A percentile compares a stretch with the other conserved stretches of the same genome.
phyloP scores from a whole-genome alignment of 31 red algal species.

The Odonthalia washingtoniensis region DNA sequence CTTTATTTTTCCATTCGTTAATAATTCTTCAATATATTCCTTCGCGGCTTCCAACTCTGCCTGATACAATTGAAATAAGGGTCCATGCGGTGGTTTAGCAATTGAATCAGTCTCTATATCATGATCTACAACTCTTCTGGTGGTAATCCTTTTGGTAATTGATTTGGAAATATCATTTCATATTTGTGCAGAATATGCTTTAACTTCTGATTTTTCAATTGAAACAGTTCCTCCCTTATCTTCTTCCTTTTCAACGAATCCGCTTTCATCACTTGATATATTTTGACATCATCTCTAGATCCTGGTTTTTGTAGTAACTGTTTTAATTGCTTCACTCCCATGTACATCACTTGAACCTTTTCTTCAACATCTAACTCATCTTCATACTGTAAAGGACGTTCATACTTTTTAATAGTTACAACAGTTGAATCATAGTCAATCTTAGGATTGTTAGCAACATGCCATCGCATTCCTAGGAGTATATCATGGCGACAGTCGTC shows the following conservation, averaged over 20 bases:
- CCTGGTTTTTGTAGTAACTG: neutral
- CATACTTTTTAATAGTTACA: neutral
- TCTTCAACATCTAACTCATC: neutral
- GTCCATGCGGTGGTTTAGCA: conserved; percentile 1
- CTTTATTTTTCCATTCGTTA: neutral
- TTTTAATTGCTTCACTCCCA: conserved; percentile 1
- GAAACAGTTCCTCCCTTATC: neutral
- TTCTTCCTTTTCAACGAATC: neutral
- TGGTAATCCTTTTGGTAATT: neutral
- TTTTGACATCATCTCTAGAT: neutral
- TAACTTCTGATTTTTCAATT: neutral
- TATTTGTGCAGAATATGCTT: neutral
- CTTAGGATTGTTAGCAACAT: conserved; percentile 53
- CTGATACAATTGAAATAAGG: neutral
- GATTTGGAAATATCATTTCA: neutral
- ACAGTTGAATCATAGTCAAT: conserved; percentile 18
- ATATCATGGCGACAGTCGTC: conserved; percentile 40
- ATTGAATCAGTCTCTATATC: neutral
- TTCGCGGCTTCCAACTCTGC: neutral
- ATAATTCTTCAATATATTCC: neutral
- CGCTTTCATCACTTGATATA: neutral
- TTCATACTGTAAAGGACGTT: neutral
- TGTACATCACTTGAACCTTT: conserved; percentile 24
- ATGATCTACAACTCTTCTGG: neutral
- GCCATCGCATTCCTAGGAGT: conserved; percentile 53